Evolutionary conservation across 192 early-diverging fungal species (phyloP), one percentile per base, ranked within the genome.

Genomic region (Geranomyces michiganensis): DNA sequence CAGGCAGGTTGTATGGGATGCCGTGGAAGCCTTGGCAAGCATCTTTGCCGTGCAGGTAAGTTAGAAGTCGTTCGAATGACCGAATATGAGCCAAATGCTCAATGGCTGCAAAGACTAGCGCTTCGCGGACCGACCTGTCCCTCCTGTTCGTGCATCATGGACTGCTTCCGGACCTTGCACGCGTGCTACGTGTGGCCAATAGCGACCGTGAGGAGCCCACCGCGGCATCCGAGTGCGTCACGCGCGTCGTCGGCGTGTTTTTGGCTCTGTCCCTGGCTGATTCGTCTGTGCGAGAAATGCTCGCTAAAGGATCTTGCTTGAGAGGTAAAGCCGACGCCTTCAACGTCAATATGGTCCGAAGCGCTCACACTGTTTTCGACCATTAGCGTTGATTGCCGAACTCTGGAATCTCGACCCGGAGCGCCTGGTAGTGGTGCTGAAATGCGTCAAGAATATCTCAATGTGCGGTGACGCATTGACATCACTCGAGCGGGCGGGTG

Each of bases 361-460:
- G 36, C 36, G 36, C 10, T 53, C 4, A 53, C 24, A 53, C 19
- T 8, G 51, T 53, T 47, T 47, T 19, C 46, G n/a, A 4, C 24
- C 4, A 26, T 24, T 10, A 70, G 68, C 33, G 56, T 48, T 75
- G 59, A 49, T 71, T 17, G 15, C 17, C 33, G 74, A 67, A 1
- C 58, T 89, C 30, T 70, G 80, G 26, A 72, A 73, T 31, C 55
- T 88, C 33, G 63, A 75, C 32, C 64, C 75, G 1, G 56, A 61
- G 8, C 47, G 80, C 13, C 64, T 60, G 15, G 81, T 89, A 1
- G 60, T 66, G 48, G 80, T 87, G 77, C 71, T 88, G 0, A 89
- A 88, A 71, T 83, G 78, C 32, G 70, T 89, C 47, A 89, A 87
- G 56, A 88, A 89, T 67, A 63, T 89, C 22, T 87, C 87, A 4